Base-by-base conservation (phyloP, 352 stramenopile species). In the Pythium rishiriense region DNA sequence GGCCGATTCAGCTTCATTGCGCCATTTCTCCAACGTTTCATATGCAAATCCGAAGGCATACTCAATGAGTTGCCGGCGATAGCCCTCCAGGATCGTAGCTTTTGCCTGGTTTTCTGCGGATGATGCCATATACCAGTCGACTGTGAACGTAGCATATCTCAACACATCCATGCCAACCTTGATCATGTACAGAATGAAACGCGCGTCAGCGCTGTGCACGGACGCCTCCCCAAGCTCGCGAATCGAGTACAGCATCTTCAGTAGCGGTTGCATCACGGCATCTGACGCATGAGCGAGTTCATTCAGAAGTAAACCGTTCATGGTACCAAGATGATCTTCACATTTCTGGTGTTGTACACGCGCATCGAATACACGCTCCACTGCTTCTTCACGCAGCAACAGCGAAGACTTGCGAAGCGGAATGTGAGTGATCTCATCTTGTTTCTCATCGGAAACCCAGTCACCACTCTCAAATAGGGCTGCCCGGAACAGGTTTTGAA, bases 281-380 rank as follows among this genome's bases (percentile, higher is more conserved):
- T 98, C 91, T 29, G 97, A 96, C 7, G 92, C 96, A 73, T 99
- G 97, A 15, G 96, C 81, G 47, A 99, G 87, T 68, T 99, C 98
- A 70, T 99, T 99, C 51, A 99, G 91, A 14, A 99, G 78, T 24
- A 98, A 92, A 4, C 97, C 98, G 58, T 97, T 94, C 70, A 98
- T 97, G 2, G 98, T 99, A 10, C 96, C 90, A 25, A 99, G 76
- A 61, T 97, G 76, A 25, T 96, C 85, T 70, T 90, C 85, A 48
- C 81, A 91, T 56, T 90, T 88, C 51, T 96, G 84, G 49, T 94
- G 84, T 41, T 85, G 72, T 22, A 92, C 67, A 15, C 83, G 70
- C 9, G 83, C 87, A 64, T 96, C 83, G 45, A 93, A 81, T 8
- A 80, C 85, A 29, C 78, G 72, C 60, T 91, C 73, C 41, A 96